Percentiles rank a stretch among this genome's conserved stretches.
Conservation (phyloP, 495 filamentous ascomycete genomes). For the Hypomontagnella submonticulosa region DNA sequence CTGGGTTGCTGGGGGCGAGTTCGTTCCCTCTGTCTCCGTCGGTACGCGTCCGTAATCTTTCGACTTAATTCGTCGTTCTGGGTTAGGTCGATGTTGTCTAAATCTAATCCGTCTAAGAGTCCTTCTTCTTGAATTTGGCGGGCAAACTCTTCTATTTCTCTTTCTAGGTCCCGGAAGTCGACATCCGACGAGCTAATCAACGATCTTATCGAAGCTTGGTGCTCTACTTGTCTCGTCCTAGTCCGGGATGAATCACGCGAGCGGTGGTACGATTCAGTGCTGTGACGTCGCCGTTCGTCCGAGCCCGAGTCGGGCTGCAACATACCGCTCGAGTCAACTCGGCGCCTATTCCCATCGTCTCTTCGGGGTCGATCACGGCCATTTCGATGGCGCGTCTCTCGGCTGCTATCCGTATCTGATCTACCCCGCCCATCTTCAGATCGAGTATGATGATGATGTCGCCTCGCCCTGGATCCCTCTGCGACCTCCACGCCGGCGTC, state of each 20-base stretch:
- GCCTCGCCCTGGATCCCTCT: slow-evolving; percentile 54
- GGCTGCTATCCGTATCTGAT: slow-evolving; percentile 49
- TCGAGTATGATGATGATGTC: slow-evolving; percentile 58
- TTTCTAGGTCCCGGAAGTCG: slow-evolving; percentile 77
- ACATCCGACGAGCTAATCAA: slow-evolving; percentile 79
- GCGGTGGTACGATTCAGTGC: slow-evolving; percentile 52
- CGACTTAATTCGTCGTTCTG: slow-evolving; percentile 90
- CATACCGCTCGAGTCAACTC: slow-evolving; percentile 46
- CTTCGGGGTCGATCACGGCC: slow-evolving; percentile 38
- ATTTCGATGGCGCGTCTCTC: slow-evolving; percentile 42
- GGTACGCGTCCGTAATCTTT: slow-evolving; percentile 86
- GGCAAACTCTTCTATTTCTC: slow-evolving; percentile 79
- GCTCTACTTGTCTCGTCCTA: slow-evolving; percentile 72
- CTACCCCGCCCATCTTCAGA: slow-evolving; percentile 49
- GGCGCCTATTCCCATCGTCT: slow-evolving; percentile 45
- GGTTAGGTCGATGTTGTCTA: slow-evolving; percentile 78
- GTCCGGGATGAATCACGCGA: slow-evolving; percentile 48
- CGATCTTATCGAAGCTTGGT: slow-evolving; percentile 87
- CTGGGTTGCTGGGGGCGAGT: slow-evolving; percentile 50
- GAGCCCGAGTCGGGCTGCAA: slow-evolving; percentile 45
- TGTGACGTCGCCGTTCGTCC: slow-evolving; percentile 51
- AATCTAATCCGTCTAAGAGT: slow-evolving; percentile 83
- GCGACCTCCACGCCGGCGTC: slow-evolving; percentile 65
- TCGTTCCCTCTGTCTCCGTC: slow-evolving; percentile 71
- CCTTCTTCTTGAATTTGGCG: slow-evolving; percentile 90